Base-by-base conservation (phyloP, 83 land plant species). In the Diphasiastrum complanatum region DNA sequence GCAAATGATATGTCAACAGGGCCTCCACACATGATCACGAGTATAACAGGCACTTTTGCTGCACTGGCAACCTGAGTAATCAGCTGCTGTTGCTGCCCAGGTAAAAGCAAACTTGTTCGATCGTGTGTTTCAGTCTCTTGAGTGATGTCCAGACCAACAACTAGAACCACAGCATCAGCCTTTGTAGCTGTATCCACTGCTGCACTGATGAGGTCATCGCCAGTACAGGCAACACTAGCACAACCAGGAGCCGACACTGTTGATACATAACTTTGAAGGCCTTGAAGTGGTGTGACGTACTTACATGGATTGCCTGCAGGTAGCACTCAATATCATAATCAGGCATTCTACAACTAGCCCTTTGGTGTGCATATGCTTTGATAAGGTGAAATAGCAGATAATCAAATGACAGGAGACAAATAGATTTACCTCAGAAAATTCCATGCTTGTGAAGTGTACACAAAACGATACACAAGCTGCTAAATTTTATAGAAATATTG, bases 21-120 rank as follows among this genome's bases (percentile, higher is more conserved):
- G 1, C 90, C 90, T 16, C 84, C 95, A 25, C 63, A 68, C 81
- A 85, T 74, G 20, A 88, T 60, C n/a, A 89, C 91, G 28, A 89
- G 47, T 5, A 83, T 53, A 4, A 64, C 61, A 0, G 86, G 84
- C 3, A 87, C 85, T 38, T 46, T 67, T 1, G 83, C 68, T 27
- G 79, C 84, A 14, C 8, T 30, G 33, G 80, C 78, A 0, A 81
- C 81, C 34, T 75, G 59, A 0, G 57, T 0, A 3, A 89, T 75
- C 26, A 89, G 79, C 58, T 83, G 80, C 67, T 69, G 59, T 60
- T 89, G 95, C 12, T 51, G 52, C 2, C 95, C 91, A 0, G 95
- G 95, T 27, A 89, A 74, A 35, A 78, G 71, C 32, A 89, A 60
- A 20, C 71, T 71, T 8, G 5, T 54, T 24, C 95, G 35, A 66